phyloP scores from a whole-genome alignment of 139 green algal species.

The Trebouxia sp. region DNA sequence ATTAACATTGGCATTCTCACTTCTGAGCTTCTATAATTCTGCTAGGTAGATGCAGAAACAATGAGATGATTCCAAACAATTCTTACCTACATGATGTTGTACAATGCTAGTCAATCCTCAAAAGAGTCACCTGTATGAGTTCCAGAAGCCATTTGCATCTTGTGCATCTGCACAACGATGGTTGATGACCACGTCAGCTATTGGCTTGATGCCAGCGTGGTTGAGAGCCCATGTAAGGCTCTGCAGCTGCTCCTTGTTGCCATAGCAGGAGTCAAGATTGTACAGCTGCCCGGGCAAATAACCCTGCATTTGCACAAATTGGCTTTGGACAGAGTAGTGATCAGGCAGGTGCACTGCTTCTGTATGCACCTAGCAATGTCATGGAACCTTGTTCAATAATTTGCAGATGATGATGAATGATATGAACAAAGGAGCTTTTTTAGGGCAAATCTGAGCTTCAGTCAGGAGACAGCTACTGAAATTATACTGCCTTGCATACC shows the following conservation, averaged over 20 bases:
- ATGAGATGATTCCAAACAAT: slow-evolving; percentile 92
- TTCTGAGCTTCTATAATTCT: too few species aligned
- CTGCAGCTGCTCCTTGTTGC: slow-evolving; percentile 66
- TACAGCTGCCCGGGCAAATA: slow-evolving; percentile 88
- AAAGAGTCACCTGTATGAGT: slow-evolving; percentile 59
- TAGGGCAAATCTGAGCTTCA: too few species aligned
- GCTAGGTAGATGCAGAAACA: slow-evolving; percentile 40
- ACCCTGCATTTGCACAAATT: slow-evolving; percentile 53
- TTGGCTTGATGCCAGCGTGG: slow-evolving; percentile 69
- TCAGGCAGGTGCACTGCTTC: too few species aligned
- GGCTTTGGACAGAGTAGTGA: neutral
- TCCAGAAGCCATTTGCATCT: slow-evolving; percentile 71
- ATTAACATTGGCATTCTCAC: too few species aligned
- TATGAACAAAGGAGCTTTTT: too few species aligned
- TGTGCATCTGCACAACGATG: slow-evolving; percentile 74
- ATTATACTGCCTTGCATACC: too few species aligned
- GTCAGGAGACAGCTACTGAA: too few species aligned
- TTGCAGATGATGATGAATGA: too few species aligned
- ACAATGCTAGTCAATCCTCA: too few species aligned
- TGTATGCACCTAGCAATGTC: too few species aligned
- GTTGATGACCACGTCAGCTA: slow-evolving; percentile 95
- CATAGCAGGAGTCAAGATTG: slow-evolving; percentile 74
- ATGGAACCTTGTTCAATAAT: too few species aligned
- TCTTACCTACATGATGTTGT: too few species aligned
- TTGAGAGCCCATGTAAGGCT: slow-evolving; percentile 65